Conservation (phyloP, 164 flowering plant species). For the Nelumbo lutea region DNA sequence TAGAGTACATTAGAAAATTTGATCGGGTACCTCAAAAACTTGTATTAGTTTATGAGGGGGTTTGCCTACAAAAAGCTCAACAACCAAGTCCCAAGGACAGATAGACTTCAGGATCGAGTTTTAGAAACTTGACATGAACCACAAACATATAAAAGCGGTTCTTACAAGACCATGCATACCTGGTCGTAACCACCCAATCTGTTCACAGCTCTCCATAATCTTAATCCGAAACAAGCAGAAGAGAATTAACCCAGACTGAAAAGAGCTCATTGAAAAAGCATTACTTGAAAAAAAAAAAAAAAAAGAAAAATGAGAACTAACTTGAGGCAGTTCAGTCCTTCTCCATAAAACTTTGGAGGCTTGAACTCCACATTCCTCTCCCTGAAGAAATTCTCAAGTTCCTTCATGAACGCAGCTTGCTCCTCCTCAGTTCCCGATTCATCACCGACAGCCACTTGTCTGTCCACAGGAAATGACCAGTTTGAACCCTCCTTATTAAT, state of each 20-base stretch:
- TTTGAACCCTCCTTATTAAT: slow-evolving; percentile 12
- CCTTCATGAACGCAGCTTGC: slow-evolving; percentile 66
- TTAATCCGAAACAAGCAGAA: slow-evolving; percentile 14
- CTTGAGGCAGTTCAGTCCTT: slow-evolving; percentile 85
- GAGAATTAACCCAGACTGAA: slow-evolving; percentile 10
- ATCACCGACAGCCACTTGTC: slow-evolving; percentile 40
- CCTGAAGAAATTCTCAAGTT: slow-evolving; percentile 62
- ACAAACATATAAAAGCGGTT: neutral
- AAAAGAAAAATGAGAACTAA: slow-evolving; percentile 23
- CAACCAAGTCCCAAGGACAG: neutral
- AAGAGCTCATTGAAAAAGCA: neutral
- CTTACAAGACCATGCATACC: slow-evolving; percentile 29
- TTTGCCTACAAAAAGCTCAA: neutral
- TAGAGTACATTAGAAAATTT: neutral
- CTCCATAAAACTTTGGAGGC: slow-evolving; percentile 89
- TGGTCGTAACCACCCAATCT: slow-evolving; percentile 90
- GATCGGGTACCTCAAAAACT: neutral
- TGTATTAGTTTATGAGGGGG: neutral
- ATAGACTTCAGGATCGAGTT: neutral
- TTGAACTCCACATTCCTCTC: slow-evolving; percentile 80
- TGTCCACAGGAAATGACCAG: slow-evolving; percentile 17
- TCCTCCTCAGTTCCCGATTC: slow-evolving; percentile 85
- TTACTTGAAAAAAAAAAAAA: neutral
- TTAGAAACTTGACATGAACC: neutral
- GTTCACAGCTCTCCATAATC: slow-evolving; percentile 88